Base-by-base conservation (phyloP, 2,329 filamentous ascomycete species). In the Paecilomyces variotii region DNA sequence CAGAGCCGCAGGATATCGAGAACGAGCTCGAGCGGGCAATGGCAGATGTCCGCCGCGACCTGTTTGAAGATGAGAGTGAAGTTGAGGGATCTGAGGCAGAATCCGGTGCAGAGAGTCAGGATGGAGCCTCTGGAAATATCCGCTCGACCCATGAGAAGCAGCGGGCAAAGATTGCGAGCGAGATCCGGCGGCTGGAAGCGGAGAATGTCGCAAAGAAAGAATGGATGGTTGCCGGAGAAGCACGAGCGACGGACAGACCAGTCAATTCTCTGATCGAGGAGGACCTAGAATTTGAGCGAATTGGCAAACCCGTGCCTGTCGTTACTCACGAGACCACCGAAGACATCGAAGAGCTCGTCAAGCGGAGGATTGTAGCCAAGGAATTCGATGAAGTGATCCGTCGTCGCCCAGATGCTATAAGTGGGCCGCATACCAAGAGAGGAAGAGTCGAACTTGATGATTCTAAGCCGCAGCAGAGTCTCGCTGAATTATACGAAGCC, bases 401-500 rank as follows among this genome's bases (percentile, higher is more conserved):
- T 54, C 86, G 94, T 14, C 85, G 90, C 14, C 92, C 92, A 2
- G 90, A 91, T 62, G 83, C 88, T 9, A 78, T 89, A 12, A 82
- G 83, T 52, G 81, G 84, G 4, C 84, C 86, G 34, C 76, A 79
- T 62, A 80, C 84, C 2, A 84, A 88, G 30, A 85, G 90, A 61
- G 90, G 90, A 2, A 84, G 88, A 35, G 81, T 93, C 60, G 88
- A 93, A 62, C 80, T 97, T 10, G 89, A 95, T 67, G 92, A 97
- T 73, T 87, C 82, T 65, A 97, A 96, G 75, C 84, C 87, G n/a
- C 85, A 88, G 70, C 88, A 96, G 74, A 87, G 90, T 62, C 84
- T 99, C 11, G 93, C 91, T 0, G 92, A 97, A 67, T 82, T 96
- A 55, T 99, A 97, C 78, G 94, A 97, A 75, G 88, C 94, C 70